A percentile compares a stretch with the other conserved stretches of the same genome.
Conservation (phyloP, 2,329 filamentous ascomycete species). For the Lomentospora prolificans region DNA sequence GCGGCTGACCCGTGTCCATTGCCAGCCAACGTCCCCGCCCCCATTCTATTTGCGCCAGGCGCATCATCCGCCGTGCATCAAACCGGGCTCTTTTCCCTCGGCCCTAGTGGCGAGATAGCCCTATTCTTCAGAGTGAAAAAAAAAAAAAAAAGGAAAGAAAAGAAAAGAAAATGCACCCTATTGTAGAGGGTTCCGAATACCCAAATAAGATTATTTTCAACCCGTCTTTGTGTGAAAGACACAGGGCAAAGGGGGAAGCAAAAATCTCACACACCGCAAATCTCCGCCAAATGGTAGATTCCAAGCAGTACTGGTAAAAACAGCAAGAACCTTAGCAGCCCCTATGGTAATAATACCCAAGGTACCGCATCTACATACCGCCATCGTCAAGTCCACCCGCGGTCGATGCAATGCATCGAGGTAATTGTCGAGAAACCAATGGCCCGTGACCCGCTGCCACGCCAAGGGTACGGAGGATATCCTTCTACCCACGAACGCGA, state of each 20-base stretch:
- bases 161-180: background rate
- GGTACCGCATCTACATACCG: background rate
- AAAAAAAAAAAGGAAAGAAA: background rate
- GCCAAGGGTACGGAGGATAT: background rate
- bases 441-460: conserved; percentile 4
- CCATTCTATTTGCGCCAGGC: background rate
- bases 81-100: background rate
- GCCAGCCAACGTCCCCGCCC: background rate
- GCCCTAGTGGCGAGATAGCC: background rate
- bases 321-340: too few relatives aligned
- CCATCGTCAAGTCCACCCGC: background rate
- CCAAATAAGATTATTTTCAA: too few relatives aligned
- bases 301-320: too few relatives aligned
- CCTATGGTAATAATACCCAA: too few relatives aligned
- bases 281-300: too few relatives aligned
- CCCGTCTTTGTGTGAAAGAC: too few relatives aligned
- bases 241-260: too few relatives aligned
- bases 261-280: too few relatives aligned
- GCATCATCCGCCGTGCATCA: conserved; percentile 5
- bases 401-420: background rate
- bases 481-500: background rate
- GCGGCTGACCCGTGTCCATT: background rate
- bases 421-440: background rate
- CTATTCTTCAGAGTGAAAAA: background rate
- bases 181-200: too few relatives aligned